phyloP scores from a whole-genome alignment of 2,329 filamentous ascomycete genomes.

The Ploettnerulaceae sp. region DNA sequence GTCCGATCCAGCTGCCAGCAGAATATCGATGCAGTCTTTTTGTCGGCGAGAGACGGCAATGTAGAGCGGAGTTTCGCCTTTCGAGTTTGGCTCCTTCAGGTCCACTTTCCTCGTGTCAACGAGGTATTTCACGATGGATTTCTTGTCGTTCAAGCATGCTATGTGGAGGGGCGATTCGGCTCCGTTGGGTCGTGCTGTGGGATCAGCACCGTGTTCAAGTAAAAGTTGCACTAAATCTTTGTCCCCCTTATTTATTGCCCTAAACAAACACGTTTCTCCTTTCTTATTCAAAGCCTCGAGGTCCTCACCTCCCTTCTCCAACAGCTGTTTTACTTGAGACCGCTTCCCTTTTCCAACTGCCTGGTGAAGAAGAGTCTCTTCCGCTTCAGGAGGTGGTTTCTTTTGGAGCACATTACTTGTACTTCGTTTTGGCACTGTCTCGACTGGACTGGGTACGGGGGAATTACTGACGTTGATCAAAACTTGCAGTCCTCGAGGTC shows the following conservation, averaged over 20 bases:
- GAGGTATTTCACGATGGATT: background rate
- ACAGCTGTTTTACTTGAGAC: constrained; percentile 6
- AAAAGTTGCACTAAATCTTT: constrained; percentile 16
- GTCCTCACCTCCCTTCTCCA: constrained; percentile 10
- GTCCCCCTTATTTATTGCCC: constrained; percentile 9
- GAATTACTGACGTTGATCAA: constrained; percentile 2
- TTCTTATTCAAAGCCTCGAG: constrained; percentile 17
- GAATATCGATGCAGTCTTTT: constrained; percentile 3
- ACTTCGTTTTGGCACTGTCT: background rate
- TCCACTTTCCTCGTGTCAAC: background rate
- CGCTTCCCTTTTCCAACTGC: constrained; percentile 11
- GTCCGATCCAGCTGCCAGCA: background rate
- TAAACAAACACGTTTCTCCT: constrained; percentile 9
- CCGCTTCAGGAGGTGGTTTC: background rate
- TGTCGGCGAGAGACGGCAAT: background rate
- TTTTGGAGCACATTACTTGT: constrained; percentile 7
- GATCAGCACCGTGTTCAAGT: constrained; percentile 12
- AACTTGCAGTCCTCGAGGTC: constrained; percentile 43
- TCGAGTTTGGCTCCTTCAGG: background rate
- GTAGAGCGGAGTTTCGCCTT: background rate
- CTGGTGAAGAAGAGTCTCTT: constrained; percentile 14
- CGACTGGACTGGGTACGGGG: background rate
- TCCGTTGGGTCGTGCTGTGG: background rate
- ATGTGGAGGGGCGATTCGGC: constrained; percentile 6
- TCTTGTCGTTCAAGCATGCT: constrained; percentile 6